Base-by-base conservation (phyloP, 192 early-diverging fungal genomes). In the Coemansia sp. region DNA sequence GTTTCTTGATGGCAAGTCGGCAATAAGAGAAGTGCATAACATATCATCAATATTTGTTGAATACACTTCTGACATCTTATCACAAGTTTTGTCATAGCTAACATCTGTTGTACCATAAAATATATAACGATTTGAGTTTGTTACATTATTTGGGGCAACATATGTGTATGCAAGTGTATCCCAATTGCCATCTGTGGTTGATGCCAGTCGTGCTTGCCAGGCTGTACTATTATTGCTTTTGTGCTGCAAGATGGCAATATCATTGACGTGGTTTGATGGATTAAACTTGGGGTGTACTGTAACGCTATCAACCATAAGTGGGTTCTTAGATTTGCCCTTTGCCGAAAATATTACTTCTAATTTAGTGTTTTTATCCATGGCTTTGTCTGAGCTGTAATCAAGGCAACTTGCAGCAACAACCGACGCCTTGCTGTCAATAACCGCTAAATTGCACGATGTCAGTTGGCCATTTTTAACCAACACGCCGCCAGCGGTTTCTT, bases 361-460 rank as follows among this genome's bases (percentile, higher is more conserved):
- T 3, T 28, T 53, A 18, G 47, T 14, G 26, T 15, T 28, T 4
- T 34, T 15, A 47, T 70, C 67, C 1, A 63, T 9, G 1, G 5
- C 58, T 14, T 37, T 48, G 11, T 20, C 61, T 10, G 56, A 23
- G 10, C 12, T 34, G 7, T 38, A 63, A 4, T 51, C 49, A 5
- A 70, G 36, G 20, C 67, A 70, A 20, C 48, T 53, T 23, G 67
- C 67, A 6, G 61, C 54, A 17, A 58, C 67, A 4, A 63, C 18
- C 25, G 61, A 18, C 10, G 61, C 4, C n/a, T 46, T 50, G 61
- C 48, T 47, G 47, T 69, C 48, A 4, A 62, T 36, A 3, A 58
- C 56, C 1, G 60, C 47, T 11, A 69, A n/a, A n/a, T 62, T 34
- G 49, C 67, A 69, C 34, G 36, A 50, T 6, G 67, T 69, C 18